Evolutionary conservation across 2,329 filamentous ascomycete species (phyloP), one percentile per base, ranked within the genome.

Genomic region (Cladophialophora psammophila): DNA sequence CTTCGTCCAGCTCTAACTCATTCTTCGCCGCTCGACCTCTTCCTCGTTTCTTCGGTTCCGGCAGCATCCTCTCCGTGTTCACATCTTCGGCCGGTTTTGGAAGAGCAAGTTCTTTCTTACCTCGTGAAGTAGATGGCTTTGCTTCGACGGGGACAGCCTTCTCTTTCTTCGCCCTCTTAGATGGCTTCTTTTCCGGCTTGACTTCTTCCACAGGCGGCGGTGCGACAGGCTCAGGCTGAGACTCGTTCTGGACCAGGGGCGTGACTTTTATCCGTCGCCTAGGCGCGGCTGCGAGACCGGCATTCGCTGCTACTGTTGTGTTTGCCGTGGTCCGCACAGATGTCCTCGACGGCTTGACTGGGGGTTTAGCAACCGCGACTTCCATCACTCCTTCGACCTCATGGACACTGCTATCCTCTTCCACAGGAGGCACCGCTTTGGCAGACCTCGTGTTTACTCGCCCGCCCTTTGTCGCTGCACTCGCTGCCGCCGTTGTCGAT

Each of bases 231-330:
- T 69, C 63, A 20, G 38, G 31, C 8, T 63, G 26, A 32, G 15
- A 3, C 53, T 63, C 59, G 31, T 40, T 50, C 15, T 36, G 20
- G 48, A 70, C 65, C 13, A 74, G 42, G 3, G 71, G 69, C 13
- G 71, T 73, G 20, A 74, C 69, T 62, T 69, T 73, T 50, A 74
- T 63, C 55, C 71, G 66, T 60, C 72, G 62, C 56, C 71, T 58
- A n/a, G 72, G 72, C 9, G 72, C 72, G n/a, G 69, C 71, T 10
- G 70, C 67, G 20, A 71, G 60, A 12, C 65, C 50, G 5, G 69
- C 60, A 38, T 63, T 62, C 10, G 59, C 20, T 12, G 56, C 35
- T 4, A 36, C 48, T 45, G 63, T 34, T 10, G 67, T 36, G 5
- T 59, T 62, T 18, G 48, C 18, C 13, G 65, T 62, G 4, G 34